Evolutionary conservation across 345 rosid genomes (phyloP), one percentile per base, ranked within the genome.

Genomic region (Moricandia moricandioides): DNA sequence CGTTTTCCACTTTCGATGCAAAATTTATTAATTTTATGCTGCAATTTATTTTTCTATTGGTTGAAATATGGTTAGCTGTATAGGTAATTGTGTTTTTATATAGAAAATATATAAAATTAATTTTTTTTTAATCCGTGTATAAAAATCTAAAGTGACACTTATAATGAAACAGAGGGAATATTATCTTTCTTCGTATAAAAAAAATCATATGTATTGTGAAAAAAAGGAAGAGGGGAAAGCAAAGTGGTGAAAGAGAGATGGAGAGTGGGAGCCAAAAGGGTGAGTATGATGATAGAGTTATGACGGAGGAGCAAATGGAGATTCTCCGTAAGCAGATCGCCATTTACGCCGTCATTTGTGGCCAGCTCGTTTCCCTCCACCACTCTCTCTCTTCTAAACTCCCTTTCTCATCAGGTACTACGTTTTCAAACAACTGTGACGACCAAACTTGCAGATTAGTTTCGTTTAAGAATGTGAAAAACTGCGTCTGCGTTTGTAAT

Each of bases 291-390:
- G 79, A 68, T 4, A 65, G 82, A 73, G 81, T 80, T 67, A 88
- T 91, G 88, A 91, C 88, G 8, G 93, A 89, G 60, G 97, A 88
- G 72, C 97, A 92, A 58, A 72, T 89, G 85, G 96, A 88, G 84
- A 65, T 76, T 24, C 78, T 86, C 39, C 79, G 92, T 68, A 89
- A 84, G 70, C 97, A 91, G 70, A 91, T 91, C 73, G 82, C 87
- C 47, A 80, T 85, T 24, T 91, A 86, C 57, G 76, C 85, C 24
- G 70, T 77, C 8, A 81, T 91, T 26, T 84, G 85, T 34, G 87
- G 86, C 14, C 85, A 80, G 80, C 95, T 91, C 30, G 81, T 83
- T 33, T 76, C 83, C 71, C 83, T 86, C 84, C 89, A 89, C 76
- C 83, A 74, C 16, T 26, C 84, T 57, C 60, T 85, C 63, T 83